Evolutionary conservation across 163 green algal species (phyloP).

Genomic region (Chlorella variabilis): DNA sequence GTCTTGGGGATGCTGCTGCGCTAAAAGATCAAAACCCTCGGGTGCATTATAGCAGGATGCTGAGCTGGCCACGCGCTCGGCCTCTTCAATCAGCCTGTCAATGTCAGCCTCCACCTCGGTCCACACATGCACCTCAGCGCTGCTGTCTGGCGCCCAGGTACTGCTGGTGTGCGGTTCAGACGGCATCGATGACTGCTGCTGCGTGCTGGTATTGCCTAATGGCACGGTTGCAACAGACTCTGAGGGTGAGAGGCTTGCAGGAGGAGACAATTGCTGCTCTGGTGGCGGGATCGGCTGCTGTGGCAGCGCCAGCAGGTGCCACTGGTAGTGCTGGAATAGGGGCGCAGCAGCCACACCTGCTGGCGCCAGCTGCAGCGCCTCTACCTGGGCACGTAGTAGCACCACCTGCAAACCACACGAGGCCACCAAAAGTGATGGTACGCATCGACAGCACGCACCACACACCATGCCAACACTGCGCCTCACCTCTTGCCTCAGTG

Average conservation of each 20-base stretch:
- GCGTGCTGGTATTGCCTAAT: no score
- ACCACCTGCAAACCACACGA: constrained; percentile 13
- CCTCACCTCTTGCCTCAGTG: constrained; percentile 26
- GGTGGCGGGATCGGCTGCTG: background rate
- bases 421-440: no score
- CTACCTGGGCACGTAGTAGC: constrained; percentile 9
- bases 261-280: no score
- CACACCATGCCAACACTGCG: no score
- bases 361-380: background rate
- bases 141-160: no score
- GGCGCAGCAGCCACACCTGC: no score
- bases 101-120: constrained; percentile 10
- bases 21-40: no score
- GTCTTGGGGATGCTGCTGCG: background rate
- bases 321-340: background rate
- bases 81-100: constrained; percentile 32
- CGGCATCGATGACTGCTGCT: no score
- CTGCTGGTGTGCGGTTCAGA: no score
- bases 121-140: background rate
- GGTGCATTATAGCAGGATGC: background rate
- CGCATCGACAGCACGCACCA: no score
- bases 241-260: no score
- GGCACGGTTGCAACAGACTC: no score
- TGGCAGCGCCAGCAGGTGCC: background rate
- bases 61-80: constrained; percentile 13